phyloP scores from a whole-genome alignment of 2,329 filamentous ascomycete genomes.

The Berkeleyomyces basicola region DNA sequence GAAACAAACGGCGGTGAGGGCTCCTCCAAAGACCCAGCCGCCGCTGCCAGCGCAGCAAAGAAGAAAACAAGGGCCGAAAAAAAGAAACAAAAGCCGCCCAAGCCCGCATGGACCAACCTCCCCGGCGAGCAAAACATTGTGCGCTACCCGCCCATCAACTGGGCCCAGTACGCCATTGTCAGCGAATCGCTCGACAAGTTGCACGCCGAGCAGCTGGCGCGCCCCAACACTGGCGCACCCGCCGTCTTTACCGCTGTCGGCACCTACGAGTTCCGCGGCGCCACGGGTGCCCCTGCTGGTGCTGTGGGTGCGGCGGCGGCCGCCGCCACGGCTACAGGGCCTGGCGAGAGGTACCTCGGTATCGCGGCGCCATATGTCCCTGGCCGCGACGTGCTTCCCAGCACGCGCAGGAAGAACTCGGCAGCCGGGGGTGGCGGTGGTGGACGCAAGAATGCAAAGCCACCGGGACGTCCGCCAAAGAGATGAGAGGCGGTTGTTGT shows the following conservation, averaged over 20 bases:
- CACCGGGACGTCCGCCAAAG: conserved; percentile 14
- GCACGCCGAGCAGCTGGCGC: conserved; percentile 59
- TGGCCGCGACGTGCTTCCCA: conserved; percentile 30
- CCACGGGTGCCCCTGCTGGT: conserved; percentile 17
- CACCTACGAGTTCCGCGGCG: conserved; percentile 32
- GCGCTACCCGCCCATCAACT: conserved; percentile 79
- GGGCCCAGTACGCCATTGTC: conserved; percentile 84
- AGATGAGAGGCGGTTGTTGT: conserved; percentile 20
- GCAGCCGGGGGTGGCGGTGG: background rate
- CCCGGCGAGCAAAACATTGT: conserved; percentile 69
- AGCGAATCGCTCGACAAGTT: conserved; percentile 61
- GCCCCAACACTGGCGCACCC: conserved; percentile 42
- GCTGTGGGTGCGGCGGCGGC: conserved; percentile 15
- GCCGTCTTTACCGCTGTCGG: conserved; percentile 27
- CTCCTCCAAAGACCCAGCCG: conserved; percentile 10
- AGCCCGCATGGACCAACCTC: conserved; percentile 41
- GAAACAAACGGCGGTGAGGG: conserved; percentile 15
- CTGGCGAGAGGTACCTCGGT: conserved; percentile 29
- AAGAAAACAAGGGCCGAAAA: conserved; percentile 14
- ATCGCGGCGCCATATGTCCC: conserved; percentile 42
- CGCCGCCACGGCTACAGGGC: background rate
- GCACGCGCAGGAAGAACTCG: conserved; percentile 20
- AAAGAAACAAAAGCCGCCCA: conserved; percentile 17
- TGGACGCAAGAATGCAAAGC: conserved; percentile 5
- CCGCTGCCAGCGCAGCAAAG: conserved; percentile 4